Conservation (phyloP, 179 eudicot genomes). For the Beta corolliflora region DNA sequence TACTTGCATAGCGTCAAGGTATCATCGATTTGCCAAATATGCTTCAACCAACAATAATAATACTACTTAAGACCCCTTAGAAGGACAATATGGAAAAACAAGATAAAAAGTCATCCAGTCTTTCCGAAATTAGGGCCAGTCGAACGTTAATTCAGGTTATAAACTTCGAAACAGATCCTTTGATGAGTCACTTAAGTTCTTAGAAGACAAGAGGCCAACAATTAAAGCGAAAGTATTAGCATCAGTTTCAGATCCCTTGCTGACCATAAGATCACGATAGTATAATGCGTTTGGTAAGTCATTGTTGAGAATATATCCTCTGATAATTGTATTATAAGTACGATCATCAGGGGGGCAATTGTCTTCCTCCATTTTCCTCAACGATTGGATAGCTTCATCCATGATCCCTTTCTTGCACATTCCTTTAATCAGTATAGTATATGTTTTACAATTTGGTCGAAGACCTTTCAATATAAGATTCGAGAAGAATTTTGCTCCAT, state of each 20-base stretch:
- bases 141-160: background rate
- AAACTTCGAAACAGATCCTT: background rate
- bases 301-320: background rate
- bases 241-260: constrained; percentile 5
- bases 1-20: no score
- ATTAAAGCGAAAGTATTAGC: background rate
- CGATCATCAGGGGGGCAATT: background rate
- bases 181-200: background rate
- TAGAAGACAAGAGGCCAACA: background rate
- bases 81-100: no score
- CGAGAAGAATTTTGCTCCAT: background rate
- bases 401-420: background rate
- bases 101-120: no score
- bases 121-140: no score
- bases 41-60: no score
- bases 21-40: no score
- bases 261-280: background rate
- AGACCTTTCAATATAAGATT: background rate
- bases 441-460: background rate
- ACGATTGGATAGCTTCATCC: background rate
- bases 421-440: background rate
- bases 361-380: background rate
- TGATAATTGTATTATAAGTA: background rate
- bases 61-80: no score
- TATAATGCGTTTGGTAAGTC: background rate